Percentiles rank a stretch among this genome's conserved stretches.
These are phyloP conservation scores for Corynascus novoguineensis DNA, from an alignment of 495 filamentous ascomycete species.

Conservation along the genomic window DNA sequence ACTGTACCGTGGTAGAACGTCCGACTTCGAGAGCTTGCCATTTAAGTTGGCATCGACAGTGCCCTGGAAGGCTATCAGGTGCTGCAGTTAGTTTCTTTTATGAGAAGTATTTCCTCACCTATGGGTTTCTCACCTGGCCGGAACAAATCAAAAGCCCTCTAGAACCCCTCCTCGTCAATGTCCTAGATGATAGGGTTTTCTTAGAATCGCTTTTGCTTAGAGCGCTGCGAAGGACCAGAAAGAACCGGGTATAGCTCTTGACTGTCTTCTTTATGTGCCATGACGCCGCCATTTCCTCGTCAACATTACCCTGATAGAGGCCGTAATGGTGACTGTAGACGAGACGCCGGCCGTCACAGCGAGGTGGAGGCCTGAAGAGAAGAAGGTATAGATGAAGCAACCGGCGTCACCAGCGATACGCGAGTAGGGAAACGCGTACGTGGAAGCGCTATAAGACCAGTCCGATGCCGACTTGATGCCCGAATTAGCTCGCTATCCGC, in stretches of 20 bases:
- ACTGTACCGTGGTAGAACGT: conserved; percentile 37
- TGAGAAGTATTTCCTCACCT: not conserved
- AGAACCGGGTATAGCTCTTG: conserved; percentile 48
- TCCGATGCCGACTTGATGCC: conserved; percentile 36
- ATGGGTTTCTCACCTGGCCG: not conserved
- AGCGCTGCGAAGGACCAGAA: conserved; percentile 43
- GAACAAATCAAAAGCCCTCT: conserved; percentile 36
- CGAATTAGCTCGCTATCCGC: conserved; percentile 25
- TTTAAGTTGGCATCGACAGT: conserved; percentile 26
- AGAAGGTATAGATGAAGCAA: conserved; percentile 43
- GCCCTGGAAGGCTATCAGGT: conserved; percentile 38
- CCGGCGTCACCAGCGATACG: conserved; percentile 43
- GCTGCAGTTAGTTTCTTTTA: not conserved
- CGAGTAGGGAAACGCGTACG: conserved; percentile 32
- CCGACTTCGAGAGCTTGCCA: conserved; percentile 30
- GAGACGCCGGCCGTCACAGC: conserved; percentile 43
- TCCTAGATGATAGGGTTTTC: conserved; percentile 31
- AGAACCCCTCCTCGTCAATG: conserved; percentile 42
- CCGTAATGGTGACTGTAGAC: conserved; percentile 36
- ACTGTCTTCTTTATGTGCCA: conserved; percentile 45
- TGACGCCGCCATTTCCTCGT: conserved; percentile 35
- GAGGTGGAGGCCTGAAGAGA: conserved; percentile 46
- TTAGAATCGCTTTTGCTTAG: conserved; percentile 41
- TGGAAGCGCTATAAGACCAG: conserved; percentile 39
- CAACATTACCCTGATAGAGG: conserved; percentile 32